Conservation (phyloP, 805 yeast species). For the Starmerella bombi region DNA sequence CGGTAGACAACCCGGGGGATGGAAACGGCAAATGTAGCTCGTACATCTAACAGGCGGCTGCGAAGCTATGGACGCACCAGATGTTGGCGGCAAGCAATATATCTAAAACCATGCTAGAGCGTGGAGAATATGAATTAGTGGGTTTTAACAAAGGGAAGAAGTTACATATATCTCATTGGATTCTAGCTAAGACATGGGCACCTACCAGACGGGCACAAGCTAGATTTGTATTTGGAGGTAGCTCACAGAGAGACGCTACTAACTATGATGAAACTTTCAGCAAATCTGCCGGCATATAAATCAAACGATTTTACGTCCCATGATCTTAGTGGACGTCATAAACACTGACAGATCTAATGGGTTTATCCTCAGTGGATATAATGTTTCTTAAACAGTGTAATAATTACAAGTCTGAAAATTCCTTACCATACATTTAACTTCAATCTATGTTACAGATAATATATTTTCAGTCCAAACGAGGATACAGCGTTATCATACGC, state of each 20-base stretch:
- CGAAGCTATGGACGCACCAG: not conserved
- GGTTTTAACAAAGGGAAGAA: not conserved
- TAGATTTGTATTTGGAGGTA: not conserved
- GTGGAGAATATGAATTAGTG: not conserved
- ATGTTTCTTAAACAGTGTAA: too few species aligned
- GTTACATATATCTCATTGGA: not conserved
- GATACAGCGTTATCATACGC: too few species aligned
- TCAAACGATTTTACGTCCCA: not conserved
- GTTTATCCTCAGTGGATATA: too few species aligned
- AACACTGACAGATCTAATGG: too few species aligned
- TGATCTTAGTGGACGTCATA: too few species aligned
- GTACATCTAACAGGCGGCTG: too few species aligned
- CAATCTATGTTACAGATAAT: too few species aligned
- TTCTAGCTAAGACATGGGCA: not conserved
- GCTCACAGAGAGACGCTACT: not conserved
- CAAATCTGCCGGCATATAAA: not conserved
- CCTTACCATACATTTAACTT: too few species aligned
- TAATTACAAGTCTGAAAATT: too few species aligned
- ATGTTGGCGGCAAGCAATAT: not conserved
- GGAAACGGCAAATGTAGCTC: too few species aligned
- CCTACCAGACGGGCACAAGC: not conserved
- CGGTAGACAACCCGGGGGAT: too few species aligned
- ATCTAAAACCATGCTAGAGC: not conserved
- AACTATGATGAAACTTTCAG: not conserved
- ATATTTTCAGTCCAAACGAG: too few species aligned